These are phyloP conservation scores for Saccharomycopsis selenospora DNA, from an alignment of 805 yeast species.

Conservation along the genomic window DNA sequence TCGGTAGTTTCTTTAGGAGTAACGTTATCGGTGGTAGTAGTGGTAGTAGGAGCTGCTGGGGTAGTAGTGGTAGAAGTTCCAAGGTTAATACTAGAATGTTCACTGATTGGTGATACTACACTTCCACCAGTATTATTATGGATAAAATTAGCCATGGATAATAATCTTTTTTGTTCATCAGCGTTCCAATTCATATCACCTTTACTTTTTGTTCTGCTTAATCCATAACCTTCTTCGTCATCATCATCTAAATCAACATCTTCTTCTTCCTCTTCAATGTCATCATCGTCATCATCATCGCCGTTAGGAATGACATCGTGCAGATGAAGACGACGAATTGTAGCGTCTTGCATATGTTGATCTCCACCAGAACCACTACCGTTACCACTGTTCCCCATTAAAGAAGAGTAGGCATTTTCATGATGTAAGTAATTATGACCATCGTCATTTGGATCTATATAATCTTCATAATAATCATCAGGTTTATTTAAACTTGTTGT, in stretches of 20 bases:
- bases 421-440: conserved; percentile 65
- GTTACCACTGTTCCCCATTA: conserved; percentile 24
- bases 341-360: conserved; percentile 21
- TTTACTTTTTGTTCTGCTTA: conserved; percentile 32
- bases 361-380: conserved; percentile 24
- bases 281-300: conserved; percentile 24
- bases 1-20: too few relatives aligned
- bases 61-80: too few relatives aligned
- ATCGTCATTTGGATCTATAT: conserved; percentile 75
- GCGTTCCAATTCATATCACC: conserved; percentile 32
- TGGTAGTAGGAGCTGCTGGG: too few relatives aligned
- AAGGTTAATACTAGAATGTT: not conserved
- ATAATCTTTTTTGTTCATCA: conserved; percentile 28
- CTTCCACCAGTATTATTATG: conserved; percentile 24
- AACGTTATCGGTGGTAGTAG: too few relatives aligned
- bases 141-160: conserved; percentile 28
- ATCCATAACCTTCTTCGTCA: conserved; percentile 28
- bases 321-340: conserved; percentile 28
- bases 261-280: conserved; percentile 22
- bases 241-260: conserved; percentile 30
- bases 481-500: conserved; percentile 23
- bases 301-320: conserved; percentile 25
- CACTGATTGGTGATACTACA: conserved; percentile 5
- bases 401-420: conserved; percentile 40
- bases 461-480: conserved; percentile 53